phyloP scores from a whole-genome alignment of 169 alveolate genomes.

The Plasmodium fragile region DNA sequence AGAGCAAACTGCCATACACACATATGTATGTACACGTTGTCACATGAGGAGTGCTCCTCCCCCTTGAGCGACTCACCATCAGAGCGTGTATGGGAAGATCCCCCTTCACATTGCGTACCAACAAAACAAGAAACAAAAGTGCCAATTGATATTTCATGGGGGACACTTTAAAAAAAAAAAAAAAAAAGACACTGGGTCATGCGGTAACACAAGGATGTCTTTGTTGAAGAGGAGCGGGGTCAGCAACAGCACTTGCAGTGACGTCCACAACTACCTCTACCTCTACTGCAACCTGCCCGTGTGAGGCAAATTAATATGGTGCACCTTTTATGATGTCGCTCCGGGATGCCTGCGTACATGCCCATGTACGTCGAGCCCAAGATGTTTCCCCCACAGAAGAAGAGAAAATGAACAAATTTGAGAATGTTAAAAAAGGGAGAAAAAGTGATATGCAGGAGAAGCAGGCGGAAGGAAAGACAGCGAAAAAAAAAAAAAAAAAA shows the following conservation, averaged over 20 bases:
- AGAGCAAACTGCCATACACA: background rate
- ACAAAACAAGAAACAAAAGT: background rate
- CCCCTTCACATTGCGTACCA: conserved; percentile 8
- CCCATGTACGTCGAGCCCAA: background rate
- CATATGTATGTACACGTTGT: background rate
- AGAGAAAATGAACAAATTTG: background rate
- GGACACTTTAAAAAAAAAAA: background rate
- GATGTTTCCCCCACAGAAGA: background rate
- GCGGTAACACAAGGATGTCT: background rate
- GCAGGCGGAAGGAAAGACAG: background rate
- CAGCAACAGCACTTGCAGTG: background rate
- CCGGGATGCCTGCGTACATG: background rate
- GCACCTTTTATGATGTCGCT: background rate
- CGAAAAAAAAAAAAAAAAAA: background rate
- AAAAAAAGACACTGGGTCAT: background rate
- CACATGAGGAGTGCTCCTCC: background rate
- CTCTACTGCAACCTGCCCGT: background rate
- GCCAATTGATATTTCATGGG: conserved; percentile 13
- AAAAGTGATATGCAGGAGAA: background rate
- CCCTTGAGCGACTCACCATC: conserved; percentile 20
- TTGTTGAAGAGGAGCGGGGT: background rate
- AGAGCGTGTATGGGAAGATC: conserved; percentile 70
- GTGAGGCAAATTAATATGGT: background rate
- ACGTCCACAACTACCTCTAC: background rate
- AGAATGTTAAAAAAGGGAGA: background rate